Conservation (phyloP, 1,284 basidiomycete genomes). For the Cerioporus squamosus region DNA sequence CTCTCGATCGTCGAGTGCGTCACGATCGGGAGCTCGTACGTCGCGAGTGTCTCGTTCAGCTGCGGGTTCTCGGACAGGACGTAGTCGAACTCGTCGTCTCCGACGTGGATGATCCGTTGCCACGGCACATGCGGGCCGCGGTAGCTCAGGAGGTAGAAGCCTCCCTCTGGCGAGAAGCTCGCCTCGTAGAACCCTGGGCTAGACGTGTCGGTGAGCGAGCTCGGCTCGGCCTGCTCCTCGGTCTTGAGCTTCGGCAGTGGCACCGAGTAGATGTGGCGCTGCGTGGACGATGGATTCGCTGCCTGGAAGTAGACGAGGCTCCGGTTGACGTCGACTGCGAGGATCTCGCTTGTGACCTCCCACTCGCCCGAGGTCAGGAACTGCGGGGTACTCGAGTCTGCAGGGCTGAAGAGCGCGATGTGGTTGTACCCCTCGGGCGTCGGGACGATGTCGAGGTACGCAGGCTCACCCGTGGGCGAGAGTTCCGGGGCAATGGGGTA, state of each 20-base stretch:
- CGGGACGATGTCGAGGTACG: conserved; percentile 90
- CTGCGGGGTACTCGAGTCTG: conserved; percentile 65
- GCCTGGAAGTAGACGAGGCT: conserved; percentile 89
- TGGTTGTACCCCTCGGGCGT: conserved; percentile 84
- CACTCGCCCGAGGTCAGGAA: conserved; percentile 89
- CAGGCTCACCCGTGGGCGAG: conserved; percentile 48
- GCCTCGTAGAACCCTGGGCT: conserved; percentile 68
- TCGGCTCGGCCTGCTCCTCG: conserved; percentile 44
- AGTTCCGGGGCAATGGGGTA: conserved; percentile 54
- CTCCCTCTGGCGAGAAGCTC: conserved; percentile 81
- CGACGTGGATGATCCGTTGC: conserved; percentile 78
- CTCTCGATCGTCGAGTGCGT: conserved; percentile 73
- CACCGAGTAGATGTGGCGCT: conserved; percentile 85
- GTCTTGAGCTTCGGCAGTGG: conserved; percentile 54
- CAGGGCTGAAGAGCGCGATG: conserved; percentile 86
- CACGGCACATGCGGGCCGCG: conserved; percentile 85
- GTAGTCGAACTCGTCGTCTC: conserved; percentile 63
- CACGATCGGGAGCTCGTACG: conserved; percentile 78
- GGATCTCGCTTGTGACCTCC: conserved; percentile 84
- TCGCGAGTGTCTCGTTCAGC: conserved; percentile 71
- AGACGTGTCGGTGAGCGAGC: conserved; percentile 68
- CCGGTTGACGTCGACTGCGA: conserved; percentile 71
- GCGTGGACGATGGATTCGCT: conserved; percentile 80
- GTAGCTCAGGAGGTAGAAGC: conserved; percentile 85
- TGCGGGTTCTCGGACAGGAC: conserved; percentile 75